Evolutionary conservation across 345 rosid genomes (phyloP).

Genomic region (Pugionium dolabratum): DNA sequence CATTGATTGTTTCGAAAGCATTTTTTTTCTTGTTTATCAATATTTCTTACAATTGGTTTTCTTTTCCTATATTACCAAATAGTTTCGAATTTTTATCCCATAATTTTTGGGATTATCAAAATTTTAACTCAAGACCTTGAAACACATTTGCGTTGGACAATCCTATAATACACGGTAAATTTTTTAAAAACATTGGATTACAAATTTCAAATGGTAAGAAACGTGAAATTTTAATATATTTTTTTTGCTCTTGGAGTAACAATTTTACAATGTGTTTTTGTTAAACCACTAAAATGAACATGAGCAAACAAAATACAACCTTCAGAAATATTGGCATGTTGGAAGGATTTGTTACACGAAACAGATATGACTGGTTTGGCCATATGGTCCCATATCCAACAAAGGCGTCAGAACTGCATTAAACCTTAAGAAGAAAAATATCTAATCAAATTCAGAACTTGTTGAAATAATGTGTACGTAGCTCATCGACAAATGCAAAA

Average conservation of each 20-base stretch:
- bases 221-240: no score
- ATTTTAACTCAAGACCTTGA: neutral
- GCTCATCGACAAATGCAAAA: conserved; percentile 25
- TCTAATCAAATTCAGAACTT: conserved; percentile 37
- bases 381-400: conserved; percentile 39
- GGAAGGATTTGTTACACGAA: neutral
- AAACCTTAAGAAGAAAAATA: conserved; percentile 31
- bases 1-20: conserved; percentile 12
- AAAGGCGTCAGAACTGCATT: conserved; percentile 42
- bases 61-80: neutral
- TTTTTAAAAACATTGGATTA: no score
- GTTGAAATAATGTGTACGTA: conserved; percentile 33
- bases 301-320: neutral
- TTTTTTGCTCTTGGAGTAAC: neutral
- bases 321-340: neutral
- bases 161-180: no score
- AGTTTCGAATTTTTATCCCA: neutral
- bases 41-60: no score
- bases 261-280: neutral
- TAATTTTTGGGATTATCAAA: neutral
- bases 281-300: neutral
- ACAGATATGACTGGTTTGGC: conserved; percentile 30
- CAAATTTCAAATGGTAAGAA: no score
- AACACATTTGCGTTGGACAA: no score
- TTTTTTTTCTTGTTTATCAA: neutral